Evolutionary conservation across 179 eudicot genomes (phyloP).

Genomic region (Heliamphora ciliata): DNA sequence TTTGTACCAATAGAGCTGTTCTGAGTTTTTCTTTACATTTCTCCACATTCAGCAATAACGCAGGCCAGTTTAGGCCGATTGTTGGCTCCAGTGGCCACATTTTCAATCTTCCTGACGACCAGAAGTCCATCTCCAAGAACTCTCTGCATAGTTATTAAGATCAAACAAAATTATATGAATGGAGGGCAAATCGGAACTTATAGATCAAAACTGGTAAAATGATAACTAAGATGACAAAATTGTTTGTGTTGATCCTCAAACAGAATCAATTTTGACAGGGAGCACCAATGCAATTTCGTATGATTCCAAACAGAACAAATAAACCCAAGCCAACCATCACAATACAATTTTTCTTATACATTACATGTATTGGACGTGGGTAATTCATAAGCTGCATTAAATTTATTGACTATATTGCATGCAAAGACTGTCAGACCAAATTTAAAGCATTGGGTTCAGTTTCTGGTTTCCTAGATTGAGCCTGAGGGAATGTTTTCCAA

Average conservation of each 20-base stretch:
- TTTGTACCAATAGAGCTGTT: neutral
- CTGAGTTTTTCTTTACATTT: constrained; percentile 39
- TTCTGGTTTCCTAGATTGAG: neutral
- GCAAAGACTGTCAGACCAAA: neutral
- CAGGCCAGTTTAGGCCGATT: constrained; percentile 80
- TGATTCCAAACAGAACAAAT: neutral
- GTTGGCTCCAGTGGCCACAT: constrained; percentile 80
- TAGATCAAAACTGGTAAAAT: neutral
- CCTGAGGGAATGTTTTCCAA: neutral
- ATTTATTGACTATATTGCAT: neutral
- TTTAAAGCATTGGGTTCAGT: neutral
- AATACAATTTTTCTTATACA: neutral
- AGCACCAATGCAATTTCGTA: neutral
- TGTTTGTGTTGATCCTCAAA: neutral
- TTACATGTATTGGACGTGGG: neutral
- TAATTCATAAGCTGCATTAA: neutral
- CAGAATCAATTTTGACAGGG: neutral
- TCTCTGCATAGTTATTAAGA: constrained; percentile 42
- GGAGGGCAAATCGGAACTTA: neutral
- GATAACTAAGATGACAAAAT: neutral
- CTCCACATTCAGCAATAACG: constrained; percentile 85
- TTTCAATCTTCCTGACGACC: constrained; percentile 88
- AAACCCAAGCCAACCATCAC: neutral
- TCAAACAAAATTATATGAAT: neutral
- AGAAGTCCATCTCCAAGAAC: constrained; percentile 91